Evolutionary conservation across 2,329 filamentous ascomycete genomes (phyloP), one percentile per base, ranked within the genome.

Genomic region (Colletotrichum cordylinicola): DNA sequence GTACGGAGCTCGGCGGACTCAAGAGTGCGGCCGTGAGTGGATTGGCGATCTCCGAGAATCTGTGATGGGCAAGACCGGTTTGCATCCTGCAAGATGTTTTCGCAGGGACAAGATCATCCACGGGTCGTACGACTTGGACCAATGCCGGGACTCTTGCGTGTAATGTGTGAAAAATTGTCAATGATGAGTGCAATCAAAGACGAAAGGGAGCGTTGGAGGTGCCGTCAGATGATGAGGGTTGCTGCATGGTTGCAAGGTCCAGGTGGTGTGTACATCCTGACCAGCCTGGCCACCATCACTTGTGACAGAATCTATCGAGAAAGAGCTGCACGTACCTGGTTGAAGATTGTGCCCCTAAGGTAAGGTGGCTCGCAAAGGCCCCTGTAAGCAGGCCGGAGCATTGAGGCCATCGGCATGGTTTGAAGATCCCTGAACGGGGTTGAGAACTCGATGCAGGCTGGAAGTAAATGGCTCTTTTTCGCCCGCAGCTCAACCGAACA

Each of bases 181-280:
- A 37, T 12, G 35, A 43, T 55, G 69, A 75, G 21, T 27, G 39
- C 21, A 16, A 52, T 64, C 18, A 52, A 72, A 33, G 55, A 65
- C 31, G 58, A 35, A 37, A 33, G 33, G 39, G 31, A 55, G 43
- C 12, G 21, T 21, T 70, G 52, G 37, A 52, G 31, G 60, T 68
- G 31, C 71, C 66, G 39, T 76, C 71, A 75, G 66, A 76, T 76
- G 74, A 76, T 62, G 74, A 71, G 48, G 37, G 60, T 56, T 55
- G 72, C 35, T 67, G 71, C 66, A 70, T 74, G 58, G 48, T 52
- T 67, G 65, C 71, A 67, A 70, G 24, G 24, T 33, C 55, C 29
- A 56, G 60, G 55, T 75, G 74, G 74, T 71, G 74, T 71, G 72
- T 60, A 60, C 64, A 73, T 67, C 43, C 70, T 69, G 35, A 68